phyloP scores from a whole-genome alignment of 768 basidiomycete genomes.

The Hygrocybe punicea region DNA sequence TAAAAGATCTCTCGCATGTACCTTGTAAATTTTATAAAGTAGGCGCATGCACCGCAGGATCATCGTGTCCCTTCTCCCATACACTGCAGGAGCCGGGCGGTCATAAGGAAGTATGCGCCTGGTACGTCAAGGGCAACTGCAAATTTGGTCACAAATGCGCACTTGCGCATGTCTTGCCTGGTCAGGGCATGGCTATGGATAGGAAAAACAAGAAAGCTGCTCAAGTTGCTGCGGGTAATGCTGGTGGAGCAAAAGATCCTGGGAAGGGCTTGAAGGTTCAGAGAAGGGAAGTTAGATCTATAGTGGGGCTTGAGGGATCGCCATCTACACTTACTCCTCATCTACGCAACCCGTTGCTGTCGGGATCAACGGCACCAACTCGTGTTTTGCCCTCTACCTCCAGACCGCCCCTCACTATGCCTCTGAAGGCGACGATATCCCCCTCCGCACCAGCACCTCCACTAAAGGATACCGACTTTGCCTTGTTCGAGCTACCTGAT shows the following conservation, averaged over 20 bases:
- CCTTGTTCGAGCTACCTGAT: constrained; percentile 63
- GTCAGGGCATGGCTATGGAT: constrained; percentile 93
- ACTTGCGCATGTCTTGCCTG: constrained; percentile 89
- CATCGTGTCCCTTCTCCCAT: constrained; percentile 96
- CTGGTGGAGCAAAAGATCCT: constrained; percentile 32
- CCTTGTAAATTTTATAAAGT: constrained; percentile 98
- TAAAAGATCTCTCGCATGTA: constrained; percentile 90
- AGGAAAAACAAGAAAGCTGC: constrained; percentile 96
- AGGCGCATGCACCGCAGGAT: constrained; percentile 89
- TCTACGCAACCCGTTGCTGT: constrained; percentile 41
- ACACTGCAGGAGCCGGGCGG: constrained; percentile 64
- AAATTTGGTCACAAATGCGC: constrained; percentile 79
- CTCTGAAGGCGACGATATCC: constrained; percentile 68
- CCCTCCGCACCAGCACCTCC: constrained; percentile 80
- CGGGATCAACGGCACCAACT: constrained; percentile 69
- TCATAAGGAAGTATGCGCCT: constrained; percentile 78
- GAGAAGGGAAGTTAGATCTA: constrained; percentile 36
- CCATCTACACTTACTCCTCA: constrained; percentile 12
- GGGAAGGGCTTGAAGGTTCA: constrained; percentile 30
- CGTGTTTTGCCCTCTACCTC: constrained; percentile 41
- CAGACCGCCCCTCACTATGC: constrained; percentile 63
- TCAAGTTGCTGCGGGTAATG: constrained; percentile 56
- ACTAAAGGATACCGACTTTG: constrained; percentile 70
- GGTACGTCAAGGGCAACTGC: constrained; percentile 91
- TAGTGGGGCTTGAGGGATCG: constrained; percentile 15